Evolutionary conservation across 768 basidiomycete genomes (phyloP).

Genomic region (Leccinellum luteum): DNA sequence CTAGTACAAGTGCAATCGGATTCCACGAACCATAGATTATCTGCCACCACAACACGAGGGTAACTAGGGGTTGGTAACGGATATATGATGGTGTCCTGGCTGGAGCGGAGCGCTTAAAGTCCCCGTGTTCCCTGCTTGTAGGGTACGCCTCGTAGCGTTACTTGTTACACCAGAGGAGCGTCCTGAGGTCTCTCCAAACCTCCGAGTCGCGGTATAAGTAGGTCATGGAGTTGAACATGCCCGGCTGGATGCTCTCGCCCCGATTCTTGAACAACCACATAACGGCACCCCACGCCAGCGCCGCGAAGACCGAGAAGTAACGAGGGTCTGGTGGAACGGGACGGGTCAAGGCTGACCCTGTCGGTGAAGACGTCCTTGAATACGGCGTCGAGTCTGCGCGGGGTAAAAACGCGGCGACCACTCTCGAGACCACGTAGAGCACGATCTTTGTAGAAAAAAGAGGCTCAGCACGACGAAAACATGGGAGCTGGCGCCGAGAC

Average conservation of each 20-base stretch:
- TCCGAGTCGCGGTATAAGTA: conserved; percentile 96
- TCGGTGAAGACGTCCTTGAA: conserved; percentile 41
- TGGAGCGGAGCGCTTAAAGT: neutral
- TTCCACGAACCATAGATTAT: conserved; percentile 53
- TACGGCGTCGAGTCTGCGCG: conserved; percentile 57
- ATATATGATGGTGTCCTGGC: conserved; percentile 6
- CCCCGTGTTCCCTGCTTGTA: neutral
- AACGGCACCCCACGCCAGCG: conserved; percentile 89
- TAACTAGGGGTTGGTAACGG: conserved; percentile 16
- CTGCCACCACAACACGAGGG: conserved; percentile 26
- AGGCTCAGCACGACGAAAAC: conserved; percentile 4
- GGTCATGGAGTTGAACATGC: conserved; percentile 94
- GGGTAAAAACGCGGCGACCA: conserved; percentile 88
- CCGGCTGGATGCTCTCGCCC: conserved; percentile 90
- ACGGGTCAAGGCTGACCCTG: conserved; percentile 45
- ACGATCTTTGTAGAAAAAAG: conserved; percentile 68
- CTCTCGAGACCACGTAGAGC: conserved; percentile 91
- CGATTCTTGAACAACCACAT: conserved; percentile 94
- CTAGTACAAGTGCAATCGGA: conserved; percentile 62
- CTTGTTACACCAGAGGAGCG: conserved; percentile 89
- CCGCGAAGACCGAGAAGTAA: conserved; percentile 85
- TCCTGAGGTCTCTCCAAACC: conserved; percentile 75
- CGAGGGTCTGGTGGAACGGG: conserved; percentile 82
- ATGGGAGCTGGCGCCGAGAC: conserved; percentile 16
- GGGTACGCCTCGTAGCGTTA: conserved; percentile 31